Conservation (phyloP, 495 filamentous ascomycete genomes). For the Aspergillus cristatus region DNA sequence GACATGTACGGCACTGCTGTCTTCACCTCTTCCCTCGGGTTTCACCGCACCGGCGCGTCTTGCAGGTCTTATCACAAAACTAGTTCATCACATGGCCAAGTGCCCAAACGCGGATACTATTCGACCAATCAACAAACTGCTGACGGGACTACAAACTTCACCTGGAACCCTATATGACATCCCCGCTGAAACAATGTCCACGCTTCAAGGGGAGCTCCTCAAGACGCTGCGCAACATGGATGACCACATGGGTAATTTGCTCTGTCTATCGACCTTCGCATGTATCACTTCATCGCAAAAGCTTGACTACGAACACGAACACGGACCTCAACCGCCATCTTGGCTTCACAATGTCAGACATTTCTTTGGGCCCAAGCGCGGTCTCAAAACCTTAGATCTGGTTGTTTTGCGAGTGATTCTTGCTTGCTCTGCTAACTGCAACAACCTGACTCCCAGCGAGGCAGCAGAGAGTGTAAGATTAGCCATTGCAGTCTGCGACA, state of each 20-base stretch:
- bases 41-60: constrained; percentile 31
- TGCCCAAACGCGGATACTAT: constrained; percentile 33
- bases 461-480: constrained; percentile 40
- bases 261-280: constrained; percentile 43
- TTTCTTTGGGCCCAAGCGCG: constrained; percentile 41
- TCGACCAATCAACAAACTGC: constrained; percentile 32
- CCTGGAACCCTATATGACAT: constrained; percentile 24
- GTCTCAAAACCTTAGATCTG: constrained; percentile 46
- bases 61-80: constrained; percentile 29
- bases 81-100: constrained; percentile 23
- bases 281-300: constrained; percentile 22
- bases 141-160: constrained; percentile 25
- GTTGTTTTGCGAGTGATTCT: constrained; percentile 43
- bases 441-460: constrained; percentile 24
- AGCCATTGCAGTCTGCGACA: constrained; percentile 37
- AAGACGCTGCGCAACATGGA: constrained; percentile 37
- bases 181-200: constrained; percentile 29
- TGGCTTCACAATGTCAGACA: constrained; percentile 35
- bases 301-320: constrained; percentile 3
- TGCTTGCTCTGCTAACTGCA: constrained; percentile 39
- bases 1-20: constrained; percentile 34
- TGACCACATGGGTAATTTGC: constrained; percentile 37
- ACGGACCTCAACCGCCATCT: constrained; percentile 9
- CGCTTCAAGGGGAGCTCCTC: constrained; percentile 36
- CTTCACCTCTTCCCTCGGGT: constrained; percentile 25